Percentiles rank a stretch among this genome's conserved stretches.
phyloP scores from a whole-genome alignment of 176 grass and related monocot species.

The Triticum timopheevii region DNA sequence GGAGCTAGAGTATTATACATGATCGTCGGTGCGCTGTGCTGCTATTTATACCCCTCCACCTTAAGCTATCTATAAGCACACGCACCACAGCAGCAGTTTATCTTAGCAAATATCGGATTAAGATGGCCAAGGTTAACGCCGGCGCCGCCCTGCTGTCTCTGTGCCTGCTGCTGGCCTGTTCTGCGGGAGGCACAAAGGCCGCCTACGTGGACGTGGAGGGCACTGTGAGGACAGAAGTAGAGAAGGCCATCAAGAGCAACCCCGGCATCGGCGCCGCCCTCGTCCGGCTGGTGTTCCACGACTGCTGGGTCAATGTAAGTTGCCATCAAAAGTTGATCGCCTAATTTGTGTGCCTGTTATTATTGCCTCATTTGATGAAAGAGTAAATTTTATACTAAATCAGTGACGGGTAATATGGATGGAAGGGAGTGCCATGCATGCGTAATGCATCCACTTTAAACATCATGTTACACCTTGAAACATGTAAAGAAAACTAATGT shows the following conservation, averaged over 20 bases:
- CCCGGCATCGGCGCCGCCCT: conserved; percentile 36
- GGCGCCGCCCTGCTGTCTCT: background rate
- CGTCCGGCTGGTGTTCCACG: conserved; percentile 55
- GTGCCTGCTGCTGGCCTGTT: background rate
- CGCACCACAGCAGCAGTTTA: too few relatives aligned
- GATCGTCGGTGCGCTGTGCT: background rate
- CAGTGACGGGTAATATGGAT: too few relatives aligned
- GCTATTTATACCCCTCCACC: background rate
- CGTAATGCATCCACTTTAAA: too few relatives aligned
- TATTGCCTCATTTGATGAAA: too few relatives aligned
- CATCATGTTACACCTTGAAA: too few relatives aligned
- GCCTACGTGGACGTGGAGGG: background rate
- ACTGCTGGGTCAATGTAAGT: conserved; percentile 51
- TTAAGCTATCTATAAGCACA: background rate
- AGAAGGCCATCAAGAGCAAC: conserved; percentile 23
- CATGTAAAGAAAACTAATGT: too few relatives aligned
- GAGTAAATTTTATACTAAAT: too few relatives aligned
- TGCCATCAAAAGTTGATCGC: background rate
- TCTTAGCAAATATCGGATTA: too few relatives aligned
- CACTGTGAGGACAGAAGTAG: conserved; percentile 14
- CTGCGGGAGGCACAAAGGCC: background rate
- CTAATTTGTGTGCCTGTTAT: too few relatives aligned
- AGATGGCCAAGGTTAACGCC: background rate
- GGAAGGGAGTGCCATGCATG: too few relatives aligned
- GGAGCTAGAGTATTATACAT: background rate